Percentiles rank a stretch among this genome's conserved stretches.
phyloP scores from a whole-genome alignment of 108 stramenopile genomes.

The Aurantiochytrium sp. region DNA sequence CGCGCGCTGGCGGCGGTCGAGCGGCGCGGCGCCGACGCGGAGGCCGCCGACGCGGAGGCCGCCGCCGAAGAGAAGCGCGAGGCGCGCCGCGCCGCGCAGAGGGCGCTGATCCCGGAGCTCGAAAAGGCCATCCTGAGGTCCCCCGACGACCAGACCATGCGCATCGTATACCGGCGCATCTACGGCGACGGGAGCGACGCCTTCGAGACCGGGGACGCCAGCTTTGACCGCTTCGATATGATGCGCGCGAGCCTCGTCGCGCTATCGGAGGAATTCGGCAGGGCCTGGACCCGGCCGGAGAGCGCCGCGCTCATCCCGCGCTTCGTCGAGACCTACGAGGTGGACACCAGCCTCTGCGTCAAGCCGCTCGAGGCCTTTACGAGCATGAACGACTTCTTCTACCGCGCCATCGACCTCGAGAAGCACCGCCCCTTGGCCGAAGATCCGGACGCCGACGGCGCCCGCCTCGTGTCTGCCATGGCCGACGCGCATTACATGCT shows the following conservation, averaged over 20 bases:
- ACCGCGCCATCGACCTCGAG: constrained; percentile 6
- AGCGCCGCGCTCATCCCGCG: constrained; percentile 17
- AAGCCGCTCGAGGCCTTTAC: not conserved
- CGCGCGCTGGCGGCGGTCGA: not conserved
- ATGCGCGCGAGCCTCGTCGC: not conserved
- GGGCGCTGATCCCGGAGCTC: not conserved
- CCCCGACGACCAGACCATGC: constrained; percentile 15
- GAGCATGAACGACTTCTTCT: constrained; percentile 27
- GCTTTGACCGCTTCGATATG: not conserved
- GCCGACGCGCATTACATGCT: constrained; percentile 9
- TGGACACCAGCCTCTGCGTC: not conserved
- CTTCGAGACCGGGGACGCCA: not conserved
- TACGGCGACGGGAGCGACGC: not conserved
- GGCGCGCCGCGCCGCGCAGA: too few species aligned
- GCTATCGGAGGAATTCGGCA: not conserved
- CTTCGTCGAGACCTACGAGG: constrained; percentile 7
- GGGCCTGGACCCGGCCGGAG: not conserved
- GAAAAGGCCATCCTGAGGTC: not conserved
- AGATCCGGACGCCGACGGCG: not conserved
- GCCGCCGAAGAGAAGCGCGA: too few species aligned
- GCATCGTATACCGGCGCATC: not conserved
- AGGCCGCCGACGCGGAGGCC: not conserved
- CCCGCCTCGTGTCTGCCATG: not conserved
- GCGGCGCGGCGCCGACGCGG: not conserved
- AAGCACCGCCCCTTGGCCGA: not conserved